Evolutionary conservation across 2,329 filamentous ascomycete genomes (phyloP), one percentile per base, ranked within the genome.

Genomic region (Penicillium rolfsii): DNA sequence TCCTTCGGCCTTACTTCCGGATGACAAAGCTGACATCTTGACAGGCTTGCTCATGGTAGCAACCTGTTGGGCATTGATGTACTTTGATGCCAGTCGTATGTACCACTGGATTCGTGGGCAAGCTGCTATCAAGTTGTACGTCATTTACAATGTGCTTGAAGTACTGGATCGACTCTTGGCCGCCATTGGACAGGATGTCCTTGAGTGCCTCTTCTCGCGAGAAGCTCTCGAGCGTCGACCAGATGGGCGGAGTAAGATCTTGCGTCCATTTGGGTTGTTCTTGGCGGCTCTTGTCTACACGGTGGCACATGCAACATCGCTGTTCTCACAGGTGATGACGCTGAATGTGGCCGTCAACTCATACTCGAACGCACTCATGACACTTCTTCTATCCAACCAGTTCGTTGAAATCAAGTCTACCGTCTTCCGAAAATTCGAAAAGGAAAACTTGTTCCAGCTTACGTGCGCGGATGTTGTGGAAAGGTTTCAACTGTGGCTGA

Each of bases 401-500:
- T 99, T 99, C 71, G 95, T 99, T 46, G 95, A 99, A 79, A 97
- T 99, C 82, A 99, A 99, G 74, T 91, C 91, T 62, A 96, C 93
- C 0, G 96, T 99, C 0, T 99, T 99, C 82, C 98, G 99, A 80
- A 95, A 94, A 62, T 96, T 98, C 65, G 95, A 99, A 71, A 98
- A 97, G 75, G 95, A 99, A 73, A 98, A 97, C 67, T 81, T 97
- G 0, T 99, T 99, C 73, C 95, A 99, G 75, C 83, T 99, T 14
- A 96, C 94, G 0, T 99, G 95, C 67, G 94, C 95, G 4, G 95
- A 99, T 73, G 89, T 99, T 36, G 95, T 99, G 1, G 95, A 99
- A 77, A 87, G 95, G 1, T 99, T 99, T 71, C 95, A 99, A 72
- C 85, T 99, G 1, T 98, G 94, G 92, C 86, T 99, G 50, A 98